A percentile compares a stretch with the other conserved stretches of the same genome.
Conservation (phyloP, 2,329 filamentous ascomycete species). For the Ophidiomyces ophidiicola region DNA sequence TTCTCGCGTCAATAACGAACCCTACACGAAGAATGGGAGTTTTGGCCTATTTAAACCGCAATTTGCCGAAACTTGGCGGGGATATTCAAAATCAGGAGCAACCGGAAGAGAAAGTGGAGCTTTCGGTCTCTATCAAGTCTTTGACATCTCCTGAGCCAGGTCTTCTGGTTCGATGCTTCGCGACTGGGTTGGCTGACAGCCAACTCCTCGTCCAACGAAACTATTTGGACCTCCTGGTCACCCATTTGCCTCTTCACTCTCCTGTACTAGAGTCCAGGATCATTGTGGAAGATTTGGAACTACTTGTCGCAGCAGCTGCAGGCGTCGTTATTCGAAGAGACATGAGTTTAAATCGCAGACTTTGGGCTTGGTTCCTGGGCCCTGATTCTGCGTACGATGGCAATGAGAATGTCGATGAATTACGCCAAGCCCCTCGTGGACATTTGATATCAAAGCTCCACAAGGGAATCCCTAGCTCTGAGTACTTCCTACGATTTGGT, state of each 20-base stretch:
- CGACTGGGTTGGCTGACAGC: conserved; percentile 73
- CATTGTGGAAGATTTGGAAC: conserved; percentile 62
- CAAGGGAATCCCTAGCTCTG: conserved; percentile 49
- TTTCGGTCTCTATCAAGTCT: conserved; percentile 32
- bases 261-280: conserved; percentile 64
- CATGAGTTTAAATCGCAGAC: conserved; percentile 86
- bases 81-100: conserved; percentile 18
- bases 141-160: conserved; percentile 71
- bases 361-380: conserved; percentile 95
- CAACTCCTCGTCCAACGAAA: conserved; percentile 87
- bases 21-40: conserved; percentile 73
- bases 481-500: conserved; percentile 74
- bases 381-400: conserved; percentile 45
- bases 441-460: conserved; percentile 20
- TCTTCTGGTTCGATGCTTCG: conserved; percentile 78
- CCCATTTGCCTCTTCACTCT: conserved; percentile 75
- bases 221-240: conserved; percentile 83
- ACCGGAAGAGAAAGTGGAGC: conserved; percentile 20
- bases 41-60: conserved; percentile 70
- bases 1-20: conserved; percentile 83
- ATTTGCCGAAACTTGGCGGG: conserved; percentile 58
- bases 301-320: conserved; percentile 69
- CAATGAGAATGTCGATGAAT: conserved; percentile 27
- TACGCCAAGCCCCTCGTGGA: conserved; percentile 19
- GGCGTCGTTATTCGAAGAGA: conserved; percentile 80